phyloP scores from a whole-genome alignment of 257 asterid species.

The Echites panduratus region DNA sequence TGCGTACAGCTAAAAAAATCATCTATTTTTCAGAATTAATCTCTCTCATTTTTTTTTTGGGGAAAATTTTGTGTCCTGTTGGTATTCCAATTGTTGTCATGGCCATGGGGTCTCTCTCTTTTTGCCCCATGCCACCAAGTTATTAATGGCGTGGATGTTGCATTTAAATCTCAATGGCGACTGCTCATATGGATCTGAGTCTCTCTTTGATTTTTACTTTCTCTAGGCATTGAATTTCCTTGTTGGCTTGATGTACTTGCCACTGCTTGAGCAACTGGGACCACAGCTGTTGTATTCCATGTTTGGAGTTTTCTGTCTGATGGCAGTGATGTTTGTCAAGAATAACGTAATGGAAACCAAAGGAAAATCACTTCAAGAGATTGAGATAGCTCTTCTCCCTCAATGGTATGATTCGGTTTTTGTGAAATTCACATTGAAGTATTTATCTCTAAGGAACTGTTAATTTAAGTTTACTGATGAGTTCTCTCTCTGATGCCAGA shows the following conservation, averaged over 20 bases:
- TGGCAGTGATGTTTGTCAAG: slow-evolving; percentile 70
- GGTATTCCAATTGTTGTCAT: too few relatives aligned
- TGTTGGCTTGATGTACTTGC: slow-evolving; percentile 82
- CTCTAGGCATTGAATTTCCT: slow-evolving; percentile 67
- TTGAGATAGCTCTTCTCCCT: slow-evolving; percentile 84
- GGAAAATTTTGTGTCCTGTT: too few relatives aligned
- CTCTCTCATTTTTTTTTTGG: too few relatives aligned
- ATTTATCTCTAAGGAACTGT: too few relatives aligned
- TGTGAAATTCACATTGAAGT: too few relatives aligned
- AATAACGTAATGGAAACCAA: slow-evolving; percentile 80
- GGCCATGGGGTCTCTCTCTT: too few relatives aligned
- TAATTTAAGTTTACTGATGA: background rate
- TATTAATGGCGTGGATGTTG: too few relatives aligned
- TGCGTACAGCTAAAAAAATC: too few relatives aligned
- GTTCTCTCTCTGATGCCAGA: slow-evolving; percentile 10
- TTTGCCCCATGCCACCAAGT: background rate
- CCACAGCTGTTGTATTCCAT: slow-evolving; percentile 62
- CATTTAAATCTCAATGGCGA: background rate
- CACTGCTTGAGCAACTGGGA: slow-evolving; percentile 72
- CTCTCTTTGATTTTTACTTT: slow-evolving; percentile 7
- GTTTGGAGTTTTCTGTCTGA: slow-evolving; percentile 60
- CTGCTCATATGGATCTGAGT: background rate
- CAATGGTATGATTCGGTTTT: slow-evolving; percentile 16
- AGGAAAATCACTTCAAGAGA: slow-evolving; percentile 90
- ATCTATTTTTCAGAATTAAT: too few relatives aligned